phyloP scores from a whole-genome alignment of 306 rosid genomes.

The Pyrus communis region DNA sequence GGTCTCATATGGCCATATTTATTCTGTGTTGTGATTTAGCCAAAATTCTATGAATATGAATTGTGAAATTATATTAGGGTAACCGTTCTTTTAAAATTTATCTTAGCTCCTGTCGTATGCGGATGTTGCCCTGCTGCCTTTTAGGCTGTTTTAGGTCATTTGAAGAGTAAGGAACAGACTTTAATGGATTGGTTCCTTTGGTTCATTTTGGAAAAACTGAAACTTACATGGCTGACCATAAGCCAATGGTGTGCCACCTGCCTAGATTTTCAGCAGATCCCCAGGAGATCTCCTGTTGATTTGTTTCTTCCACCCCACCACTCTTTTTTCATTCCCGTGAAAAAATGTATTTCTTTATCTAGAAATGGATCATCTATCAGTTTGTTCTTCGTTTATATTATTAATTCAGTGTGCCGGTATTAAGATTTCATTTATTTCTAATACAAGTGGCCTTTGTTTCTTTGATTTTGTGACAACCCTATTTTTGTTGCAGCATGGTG shows the following conservation, averaged over 20 bases:
- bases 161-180: background rate
- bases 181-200: background rate
- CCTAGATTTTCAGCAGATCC: background rate
- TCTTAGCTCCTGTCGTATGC: background rate
- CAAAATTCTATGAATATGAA: background rate
- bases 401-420: background rate
- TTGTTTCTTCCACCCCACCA: background rate
- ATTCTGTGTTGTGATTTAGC: background rate
- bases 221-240: background rate
- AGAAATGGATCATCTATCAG: background rate
- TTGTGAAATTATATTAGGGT: background rate
- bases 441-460: background rate
- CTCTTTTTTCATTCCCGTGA: background rate
- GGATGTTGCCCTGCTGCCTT: background rate
- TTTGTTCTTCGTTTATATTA: background rate
- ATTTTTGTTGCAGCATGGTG: conserved; percentile 61
- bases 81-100: background rate
- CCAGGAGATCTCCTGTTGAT: background rate
- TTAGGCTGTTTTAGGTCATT: background rate
- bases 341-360: background rate
- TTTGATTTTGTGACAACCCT: background rate
- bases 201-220: background rate
- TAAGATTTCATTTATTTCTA: background rate
- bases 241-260: background rate
- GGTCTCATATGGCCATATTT: background rate